phyloP scores from a whole-genome alignment of 805 yeast species.

The Zygosaccharomyces lentus region DNA sequence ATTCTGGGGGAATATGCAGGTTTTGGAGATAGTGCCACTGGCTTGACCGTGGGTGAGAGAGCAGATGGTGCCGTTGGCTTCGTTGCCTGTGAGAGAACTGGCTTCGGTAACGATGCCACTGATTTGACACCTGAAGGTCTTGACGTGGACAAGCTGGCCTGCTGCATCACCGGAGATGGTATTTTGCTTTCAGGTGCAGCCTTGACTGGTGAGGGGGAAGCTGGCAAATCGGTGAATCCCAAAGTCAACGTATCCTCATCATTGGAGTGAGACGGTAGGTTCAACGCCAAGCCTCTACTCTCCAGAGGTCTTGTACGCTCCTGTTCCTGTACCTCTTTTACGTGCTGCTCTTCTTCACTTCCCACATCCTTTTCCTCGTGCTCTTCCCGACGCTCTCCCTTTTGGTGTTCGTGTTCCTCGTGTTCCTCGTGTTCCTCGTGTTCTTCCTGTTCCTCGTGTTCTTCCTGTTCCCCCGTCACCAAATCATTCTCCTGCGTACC shows the following conservation, averaged over 20 bases:
- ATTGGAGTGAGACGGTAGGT: conserved; percentile 9
- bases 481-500: background rate
- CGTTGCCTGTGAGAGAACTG: background rate
- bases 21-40: background rate
- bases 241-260: conserved; percentile 16
- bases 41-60: background rate
- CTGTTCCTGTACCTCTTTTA: background rate
- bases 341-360: background rate
- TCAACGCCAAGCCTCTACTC: conserved; percentile 10
- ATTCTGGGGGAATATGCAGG: background rate
- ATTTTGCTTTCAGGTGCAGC: background rate
- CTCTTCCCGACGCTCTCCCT: no score
- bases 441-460: background rate
- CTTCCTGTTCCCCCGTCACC: background rate
- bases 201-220: background rate
- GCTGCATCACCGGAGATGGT: background rate
- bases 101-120: background rate
- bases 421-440: background rate
- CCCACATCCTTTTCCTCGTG: background rate
- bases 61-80: background rate
- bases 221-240: conserved; percentile 5
- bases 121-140: background rate
- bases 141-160: background rate
- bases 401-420: no score
- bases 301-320: background rate